Evolutionary conservation across 257 asterid genomes (phyloP).

Genomic region (Hygrophila difformis): DNA sequence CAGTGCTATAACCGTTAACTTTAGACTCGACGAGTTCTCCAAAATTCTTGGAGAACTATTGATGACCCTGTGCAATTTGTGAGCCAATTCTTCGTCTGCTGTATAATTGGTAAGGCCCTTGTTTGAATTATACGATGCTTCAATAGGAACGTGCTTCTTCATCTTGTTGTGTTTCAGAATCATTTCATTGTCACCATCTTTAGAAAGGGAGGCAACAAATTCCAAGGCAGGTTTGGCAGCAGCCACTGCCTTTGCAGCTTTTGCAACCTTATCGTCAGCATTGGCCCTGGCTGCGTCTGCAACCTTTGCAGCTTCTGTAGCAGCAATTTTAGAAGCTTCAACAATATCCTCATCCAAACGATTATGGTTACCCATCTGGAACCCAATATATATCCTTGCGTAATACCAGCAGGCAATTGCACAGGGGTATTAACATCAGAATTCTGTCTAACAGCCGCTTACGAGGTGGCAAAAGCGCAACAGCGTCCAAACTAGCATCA

Average conservation of each 20-base stretch:
- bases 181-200: slow-evolving; percentile 31
- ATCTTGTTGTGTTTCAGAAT: slow-evolving; percentile 38
- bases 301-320: slow-evolving; percentile 49
- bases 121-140: slow-evolving; percentile 46
- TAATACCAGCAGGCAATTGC: no score
- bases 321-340: slow-evolving; percentile 64
- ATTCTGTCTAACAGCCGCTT: slow-evolving; percentile 81
- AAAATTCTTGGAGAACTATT: slow-evolving; percentile 65
- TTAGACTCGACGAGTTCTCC: slow-evolving; percentile 35
- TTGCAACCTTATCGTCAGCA: slow-evolving; percentile 86
- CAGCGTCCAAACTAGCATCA: slow-evolving; percentile 65
- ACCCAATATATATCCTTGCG: no score
- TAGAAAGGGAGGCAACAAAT: slow-evolving; percentile 55
- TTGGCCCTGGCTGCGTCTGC: slow-evolving; percentile 78
- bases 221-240: slow-evolving; percentile 86
- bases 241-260: slow-evolving; percentile 79
- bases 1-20: slow-evolving; percentile 33
- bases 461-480: slow-evolving; percentile 91
- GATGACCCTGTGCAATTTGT: slow-evolving; percentile 51
- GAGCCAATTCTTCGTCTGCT: slow-evolving; percentile 64
- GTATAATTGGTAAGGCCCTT: slow-evolving; percentile 34
- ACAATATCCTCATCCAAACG: slow-evolving; percentile 61
- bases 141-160: slow-evolving; percentile 56
- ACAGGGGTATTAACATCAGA: slow-evolving; percentile 57
- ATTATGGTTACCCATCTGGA: slow-evolving; percentile 39